Evolutionary conservation across 257 asterid genomes (phyloP).

Genomic region (Jasminum sambac): DNA sequence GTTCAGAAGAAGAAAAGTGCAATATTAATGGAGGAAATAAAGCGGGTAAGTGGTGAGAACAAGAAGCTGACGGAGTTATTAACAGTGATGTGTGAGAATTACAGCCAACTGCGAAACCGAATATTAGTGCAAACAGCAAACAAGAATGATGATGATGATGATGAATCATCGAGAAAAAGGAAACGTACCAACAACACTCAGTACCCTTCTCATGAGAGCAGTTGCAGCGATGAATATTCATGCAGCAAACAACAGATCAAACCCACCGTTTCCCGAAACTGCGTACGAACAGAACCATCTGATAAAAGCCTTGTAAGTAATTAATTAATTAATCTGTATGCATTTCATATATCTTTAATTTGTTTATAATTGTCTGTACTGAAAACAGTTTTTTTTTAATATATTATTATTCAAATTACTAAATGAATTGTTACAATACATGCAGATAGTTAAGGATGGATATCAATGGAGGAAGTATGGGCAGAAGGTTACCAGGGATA

Average conservation of each 20-base stretch:
- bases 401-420: slow-evolving; percentile 10
- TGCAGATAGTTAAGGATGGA: slow-evolving; percentile 91
- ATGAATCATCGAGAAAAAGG: slow-evolving; percentile 59
- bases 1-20: slow-evolving; percentile 47
- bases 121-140: slow-evolving; percentile 38
- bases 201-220: slow-evolving; percentile 63
- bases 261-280: slow-evolving; percentile 56
- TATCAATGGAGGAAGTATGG: slow-evolving; percentile 98
- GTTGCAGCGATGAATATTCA: slow-evolving; percentile 83
- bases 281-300: slow-evolving; percentile 62
- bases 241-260: slow-evolving; percentile 67
- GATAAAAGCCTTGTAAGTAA: slow-evolving; percentile 87
- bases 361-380: slow-evolving; percentile 10
- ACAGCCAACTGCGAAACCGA: slow-evolving; percentile 55
- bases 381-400: slow-evolving; percentile 14
- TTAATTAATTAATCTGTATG: not conserved
- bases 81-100: slow-evolving; percentile 74
- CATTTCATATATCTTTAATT: not conserved
- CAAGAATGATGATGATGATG: slow-evolving; percentile 6
- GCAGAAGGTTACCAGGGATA: slow-evolving; percentile 89
- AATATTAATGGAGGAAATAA: slow-evolving; percentile 74
- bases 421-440: too few relatives aligned
- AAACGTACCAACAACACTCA: slow-evolving; percentile 35
- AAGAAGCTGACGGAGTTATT: slow-evolving; percentile 70
- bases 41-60: slow-evolving; percentile 73